These are phyloP conservation scores for Boechera stricta DNA, from an alignment of 345 rosid genomes.

Conservation along the genomic window DNA sequence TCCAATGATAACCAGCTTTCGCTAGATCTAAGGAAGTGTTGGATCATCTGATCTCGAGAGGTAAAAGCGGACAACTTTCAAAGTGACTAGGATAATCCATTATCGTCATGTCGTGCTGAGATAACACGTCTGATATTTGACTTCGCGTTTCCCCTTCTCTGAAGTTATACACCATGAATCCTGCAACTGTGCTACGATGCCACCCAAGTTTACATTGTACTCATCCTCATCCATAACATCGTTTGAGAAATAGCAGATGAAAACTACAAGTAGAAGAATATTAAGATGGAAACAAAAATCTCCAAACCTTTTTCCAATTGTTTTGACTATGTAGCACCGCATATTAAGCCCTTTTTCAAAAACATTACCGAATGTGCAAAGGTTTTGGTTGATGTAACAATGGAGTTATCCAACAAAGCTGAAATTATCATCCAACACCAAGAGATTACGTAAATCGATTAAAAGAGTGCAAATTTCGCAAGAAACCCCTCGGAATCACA, in stretches of 20 bases:
- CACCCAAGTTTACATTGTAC: constrained; percentile 81
- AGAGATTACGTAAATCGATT: no score
- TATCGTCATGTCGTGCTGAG: constrained; percentile 89
- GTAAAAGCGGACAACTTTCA: constrained; percentile 81
- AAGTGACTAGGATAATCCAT: constrained; percentile 94
- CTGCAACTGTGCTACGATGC: constrained; percentile 88
- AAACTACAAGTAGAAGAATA: constrained; percentile 58
- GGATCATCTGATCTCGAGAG: constrained; percentile 75
- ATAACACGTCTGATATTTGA: constrained; percentile 76
- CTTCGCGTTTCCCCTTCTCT: constrained; percentile 89
- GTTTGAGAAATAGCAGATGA: constrained; percentile 92
- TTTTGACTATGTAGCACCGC: no score
- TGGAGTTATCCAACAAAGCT: no score
- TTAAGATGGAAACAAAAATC: background rate
- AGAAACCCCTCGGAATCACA: no score
- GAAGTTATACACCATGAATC: constrained; percentile 96
- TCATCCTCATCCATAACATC: constrained; percentile 88
- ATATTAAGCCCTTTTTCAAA: no score
- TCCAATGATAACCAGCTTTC: constrained; percentile 91
- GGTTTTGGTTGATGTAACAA: background rate
- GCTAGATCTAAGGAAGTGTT: constrained; percentile 84
- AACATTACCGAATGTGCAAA: no score
- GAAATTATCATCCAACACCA: no score
- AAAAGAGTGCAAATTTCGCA: no score
- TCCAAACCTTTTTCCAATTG: background rate